Evolutionary conservation across 495 filamentous ascomycete species (phyloP), one percentile per base, ranked within the genome.

Genomic region (Aeminium ludgeri): DNA sequence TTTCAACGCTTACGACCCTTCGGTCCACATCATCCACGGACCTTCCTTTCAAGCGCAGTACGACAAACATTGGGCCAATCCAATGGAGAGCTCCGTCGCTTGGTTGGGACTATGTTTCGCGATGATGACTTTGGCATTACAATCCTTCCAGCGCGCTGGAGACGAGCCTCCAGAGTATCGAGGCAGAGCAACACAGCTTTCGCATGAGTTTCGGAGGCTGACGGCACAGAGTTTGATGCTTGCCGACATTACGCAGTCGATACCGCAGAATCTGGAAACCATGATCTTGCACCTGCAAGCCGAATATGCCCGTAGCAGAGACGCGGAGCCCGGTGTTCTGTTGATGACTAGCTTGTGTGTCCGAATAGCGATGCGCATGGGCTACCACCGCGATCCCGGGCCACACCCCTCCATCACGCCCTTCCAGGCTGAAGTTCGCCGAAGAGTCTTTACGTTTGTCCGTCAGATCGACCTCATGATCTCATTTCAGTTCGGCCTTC

Each of bases 71-170:
- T 95, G 86, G 86, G 70, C 78, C 54, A 75, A 85, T 55, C 86
- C 87, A 7, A 67, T 69, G 10, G 76, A 82, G 51, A 81, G 82
- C 2, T 73, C 75, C 28, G 70, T 86, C 20, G 80, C 86, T 43
- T 96, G 89, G 91, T 66, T 99, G 47, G 87, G 80, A 6, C 66
- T 95, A 54, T 67, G 89, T 8, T 95, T 83, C 59, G 73, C 82
- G 2, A 79, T 96, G 63, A 72, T 95, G 66, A 80, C 81, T 52
- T 62, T 96, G 18, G 82, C 91, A 1, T 79, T 95, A 73, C 70
- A 91, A 38, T 93, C 87, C 30, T 96, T 94, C 56, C 68, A 81
- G 55, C 75, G 77, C 40, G 81, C 89, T 45, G 83, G 83, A 12
- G 89, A 96, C 52, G 87, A 93, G 55, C 89, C 87, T 20, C 75